phyloP scores from a whole-genome alignment of 2,329 filamentous ascomycete genomes.

The Claviceps sorghi region DNA sequence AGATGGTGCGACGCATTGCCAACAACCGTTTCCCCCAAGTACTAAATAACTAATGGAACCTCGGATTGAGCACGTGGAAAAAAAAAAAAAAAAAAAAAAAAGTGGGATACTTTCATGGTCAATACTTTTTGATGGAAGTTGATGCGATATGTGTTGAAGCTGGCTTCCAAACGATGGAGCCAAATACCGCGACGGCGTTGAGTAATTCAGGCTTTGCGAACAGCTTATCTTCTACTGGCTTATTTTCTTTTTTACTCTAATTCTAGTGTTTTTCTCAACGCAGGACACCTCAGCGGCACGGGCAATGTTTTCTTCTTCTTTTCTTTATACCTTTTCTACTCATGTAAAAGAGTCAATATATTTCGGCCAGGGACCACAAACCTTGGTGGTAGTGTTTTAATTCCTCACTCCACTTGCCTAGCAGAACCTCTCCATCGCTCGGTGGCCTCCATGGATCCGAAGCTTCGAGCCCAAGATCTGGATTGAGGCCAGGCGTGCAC shows the following conservation, averaged over 20 bases:
- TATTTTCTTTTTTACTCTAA: background rate
- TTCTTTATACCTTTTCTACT: background rate
- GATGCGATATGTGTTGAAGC: background rate
- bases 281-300: conserved; percentile 4
- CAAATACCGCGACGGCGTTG: background rate
- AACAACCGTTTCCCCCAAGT: conserved; percentile 13
- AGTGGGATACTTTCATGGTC: background rate
- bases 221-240: background rate
- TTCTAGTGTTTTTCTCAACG: background rate
- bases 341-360: conserved; percentile 7
- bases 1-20: conserved; percentile 7
- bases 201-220: conserved; percentile 3
- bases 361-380: conserved; percentile 4
- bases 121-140: background rate
- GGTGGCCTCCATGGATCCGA: background rate
- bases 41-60: conserved; percentile 3
- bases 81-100: background rate
- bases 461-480: too few relatives aligned
- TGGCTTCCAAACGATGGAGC: background rate
- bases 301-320: conserved; percentile 2
- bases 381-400: conserved; percentile 2
- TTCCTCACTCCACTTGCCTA: conserved; percentile 1
- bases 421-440: background rate
- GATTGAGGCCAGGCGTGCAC: background rate
- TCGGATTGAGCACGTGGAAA: background rate